These are phyloP conservation scores for Phytopythium litorale DNA, from an alignment of 352 stramenopile genomes.

Conservation along the genomic window DNA sequence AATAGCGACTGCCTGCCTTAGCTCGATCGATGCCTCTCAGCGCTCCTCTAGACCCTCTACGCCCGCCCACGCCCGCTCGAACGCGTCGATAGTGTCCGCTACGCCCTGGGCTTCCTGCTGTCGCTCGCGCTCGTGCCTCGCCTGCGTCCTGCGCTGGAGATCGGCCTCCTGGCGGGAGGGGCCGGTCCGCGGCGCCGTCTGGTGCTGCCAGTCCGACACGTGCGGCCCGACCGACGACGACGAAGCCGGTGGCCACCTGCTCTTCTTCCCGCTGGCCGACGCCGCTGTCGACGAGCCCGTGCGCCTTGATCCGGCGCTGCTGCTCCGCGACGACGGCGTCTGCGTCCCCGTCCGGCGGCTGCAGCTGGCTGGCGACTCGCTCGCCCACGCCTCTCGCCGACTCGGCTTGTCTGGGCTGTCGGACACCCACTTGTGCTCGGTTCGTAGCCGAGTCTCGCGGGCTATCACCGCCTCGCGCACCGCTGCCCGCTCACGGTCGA, in stretches of 20 bases:
- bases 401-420: conserved; percentile 7
- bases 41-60: conserved; percentile 5
- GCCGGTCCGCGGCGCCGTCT: conserved; percentile 18
- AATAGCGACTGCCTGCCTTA: conserved; percentile 5
- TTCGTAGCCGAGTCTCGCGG: conserved; percentile 38
- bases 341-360: conserved; percentile 1
- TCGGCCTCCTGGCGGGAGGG: conserved; percentile 6
- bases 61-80: conserved; percentile 22
- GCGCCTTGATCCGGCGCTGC: not conserved
- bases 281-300: not conserved
- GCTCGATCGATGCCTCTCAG: not conserved
- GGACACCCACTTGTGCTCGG: conserved; percentile 43
- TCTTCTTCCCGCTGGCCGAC: conserved; percentile 3
- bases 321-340: not conserved
- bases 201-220: conserved; percentile 36
- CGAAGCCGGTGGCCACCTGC: conserved; percentile 8
- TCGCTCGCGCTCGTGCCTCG: conserved; percentile 7
- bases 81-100: conserved; percentile 29
- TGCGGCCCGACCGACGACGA: conserved; percentile 33
- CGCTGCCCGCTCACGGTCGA: conserved; percentile 45
- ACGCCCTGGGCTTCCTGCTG: conserved; percentile 11
- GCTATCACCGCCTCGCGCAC: conserved; percentile 20
- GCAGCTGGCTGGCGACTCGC: not conserved
- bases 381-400: conserved; percentile 12
- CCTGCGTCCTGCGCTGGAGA: conserved; percentile 12